phyloP scores from a whole-genome alignment of 2,329 filamentous ascomycete species.

The Dothideomycetes sp. region DNA sequence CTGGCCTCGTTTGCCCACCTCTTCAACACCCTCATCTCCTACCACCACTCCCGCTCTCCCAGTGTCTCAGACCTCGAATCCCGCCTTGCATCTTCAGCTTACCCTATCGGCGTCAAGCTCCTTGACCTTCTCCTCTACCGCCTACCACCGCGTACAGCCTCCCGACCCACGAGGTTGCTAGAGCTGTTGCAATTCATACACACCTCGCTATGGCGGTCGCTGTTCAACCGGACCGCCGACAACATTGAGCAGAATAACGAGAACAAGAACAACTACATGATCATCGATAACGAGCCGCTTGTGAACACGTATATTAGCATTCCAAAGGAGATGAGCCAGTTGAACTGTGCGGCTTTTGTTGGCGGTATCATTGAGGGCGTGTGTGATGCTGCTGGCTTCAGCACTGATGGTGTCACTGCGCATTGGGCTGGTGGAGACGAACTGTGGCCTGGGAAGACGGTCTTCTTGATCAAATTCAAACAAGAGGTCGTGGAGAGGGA shows the following conservation, averaged over 20 bases:
- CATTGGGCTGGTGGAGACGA: constrained; percentile 54
- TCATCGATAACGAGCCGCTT: constrained; percentile 93
- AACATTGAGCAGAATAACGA: constrained; percentile 80
- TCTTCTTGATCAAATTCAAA: constrained; percentile 89
- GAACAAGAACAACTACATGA: constrained; percentile 95
- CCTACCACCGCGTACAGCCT: constrained; percentile 51
- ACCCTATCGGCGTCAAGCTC: constrained; percentile 84
- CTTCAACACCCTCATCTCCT: constrained; percentile 92
- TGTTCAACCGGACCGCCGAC: constrained; percentile 85
- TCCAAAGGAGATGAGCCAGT: constrained; percentile 87
- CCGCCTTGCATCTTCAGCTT: constrained; percentile 44
- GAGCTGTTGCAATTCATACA: constrained; percentile 92
- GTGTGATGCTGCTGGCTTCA: constrained; percentile 85
- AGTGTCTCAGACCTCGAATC: constrained; percentile 83
- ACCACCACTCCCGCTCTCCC: constrained; percentile 81
- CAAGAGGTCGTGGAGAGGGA: constrained; percentile 88
- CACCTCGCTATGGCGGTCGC: constrained; percentile 79
- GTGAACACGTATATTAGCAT: constrained; percentile 92
- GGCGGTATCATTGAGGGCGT: constrained; percentile 93
- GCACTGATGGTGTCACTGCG: constrained; percentile 71
- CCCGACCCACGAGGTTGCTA: constrained; percentile 79
- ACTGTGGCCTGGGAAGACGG: constrained; percentile 93
- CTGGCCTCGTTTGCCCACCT: constrained; percentile 92
- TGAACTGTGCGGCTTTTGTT: constrained; percentile 93
- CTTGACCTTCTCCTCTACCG: constrained; percentile 91